Percentiles rank a stretch among this genome's conserved stretches.
Evolutionary conservation across 2,329 filamentous ascomycete genomes (phyloP).

Genomic region (Hypocreales sp.): DNA sequence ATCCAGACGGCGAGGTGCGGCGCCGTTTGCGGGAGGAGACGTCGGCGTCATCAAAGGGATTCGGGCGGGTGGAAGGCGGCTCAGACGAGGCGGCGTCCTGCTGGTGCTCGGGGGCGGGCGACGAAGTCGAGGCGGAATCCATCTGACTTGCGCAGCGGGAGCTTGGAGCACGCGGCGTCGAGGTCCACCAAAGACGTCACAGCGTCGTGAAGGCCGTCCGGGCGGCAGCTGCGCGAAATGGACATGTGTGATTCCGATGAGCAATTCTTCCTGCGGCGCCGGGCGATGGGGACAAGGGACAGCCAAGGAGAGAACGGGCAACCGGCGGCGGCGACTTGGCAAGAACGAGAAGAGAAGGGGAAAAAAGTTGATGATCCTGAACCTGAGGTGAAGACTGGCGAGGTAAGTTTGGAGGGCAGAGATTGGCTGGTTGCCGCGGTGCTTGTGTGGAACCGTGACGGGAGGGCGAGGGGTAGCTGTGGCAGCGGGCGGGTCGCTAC

Average conservation of each 20-base stretch:
- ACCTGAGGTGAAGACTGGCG: too few species aligned
- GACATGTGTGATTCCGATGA: slow-evolving; percentile 37
- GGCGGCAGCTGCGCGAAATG: slow-evolving; percentile 35
- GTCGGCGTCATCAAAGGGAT: slow-evolving; percentile 47
- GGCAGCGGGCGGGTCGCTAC: too few species aligned
- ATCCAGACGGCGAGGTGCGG: slow-evolving; percentile 41
- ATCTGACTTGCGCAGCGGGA: slow-evolving; percentile 29
- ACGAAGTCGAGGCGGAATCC: slow-evolving; percentile 33
- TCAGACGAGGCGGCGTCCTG: slow-evolving; percentile 46
- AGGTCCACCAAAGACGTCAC: slow-evolving; percentile 31
- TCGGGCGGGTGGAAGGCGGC: slow-evolving; percentile 45
- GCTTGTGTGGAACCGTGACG: slow-evolving; percentile 20
- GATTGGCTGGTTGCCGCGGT: slow-evolving; percentile 17
- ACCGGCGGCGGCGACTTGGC: too few species aligned
- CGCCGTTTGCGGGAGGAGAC: slow-evolving; percentile 43
- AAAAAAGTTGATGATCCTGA: neutral
- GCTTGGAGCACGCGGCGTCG: slow-evolving; percentile 22
- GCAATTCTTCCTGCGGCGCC: slow-evolving; percentile 5
- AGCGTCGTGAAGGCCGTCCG: slow-evolving; percentile 38
- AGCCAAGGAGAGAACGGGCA: too few species aligned
- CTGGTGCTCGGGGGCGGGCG: slow-evolving; percentile 27
- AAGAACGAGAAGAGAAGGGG: too few species aligned
- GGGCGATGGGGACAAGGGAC: neutral
- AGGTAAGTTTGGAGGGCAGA: slow-evolving; percentile 3
- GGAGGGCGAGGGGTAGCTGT: slow-evolving; percentile 3